These are phyloP conservation scores for Nidula microcarpa DNA, from an alignment of 768 basidiomycete species.

Conservation along the genomic window DNA sequence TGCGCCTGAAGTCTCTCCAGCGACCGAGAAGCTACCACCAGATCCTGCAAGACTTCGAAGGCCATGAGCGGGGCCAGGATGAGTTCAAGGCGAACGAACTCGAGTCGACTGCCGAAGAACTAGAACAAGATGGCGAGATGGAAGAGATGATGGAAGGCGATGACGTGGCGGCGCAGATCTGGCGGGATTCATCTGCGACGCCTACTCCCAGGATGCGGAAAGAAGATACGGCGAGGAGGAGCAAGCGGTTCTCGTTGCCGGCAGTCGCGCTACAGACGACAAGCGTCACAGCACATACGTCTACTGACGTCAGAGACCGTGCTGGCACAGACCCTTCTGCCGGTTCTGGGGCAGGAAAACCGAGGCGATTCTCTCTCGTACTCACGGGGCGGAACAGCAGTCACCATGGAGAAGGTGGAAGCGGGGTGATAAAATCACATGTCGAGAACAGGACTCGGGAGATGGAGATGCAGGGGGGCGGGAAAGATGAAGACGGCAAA, in stretches of 20 bases:
- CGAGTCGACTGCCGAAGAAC: background rate
- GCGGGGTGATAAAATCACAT: no score
- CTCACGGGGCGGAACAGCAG: conserved; percentile 15
- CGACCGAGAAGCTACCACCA: no score
- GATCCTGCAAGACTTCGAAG: conserved; percentile 8
- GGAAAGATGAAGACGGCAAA: conserved; percentile 9
- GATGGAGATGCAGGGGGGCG: conserved; percentile 30
- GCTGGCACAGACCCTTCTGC: conserved; percentile 4
- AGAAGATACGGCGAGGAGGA: conserved; percentile 61
- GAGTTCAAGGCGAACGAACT: background rate
- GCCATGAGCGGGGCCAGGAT: conserved; percentile 3
- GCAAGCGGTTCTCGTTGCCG: conserved; percentile 73
- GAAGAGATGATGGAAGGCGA: conserved; percentile 13
- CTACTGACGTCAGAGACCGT: conserved; percentile 18
- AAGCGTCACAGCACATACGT: conserved; percentile 60
- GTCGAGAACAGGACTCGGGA: conserved; percentile 13
- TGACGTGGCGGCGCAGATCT: background rate
- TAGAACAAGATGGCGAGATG: conserved; percentile 6
- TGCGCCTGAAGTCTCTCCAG: no score
- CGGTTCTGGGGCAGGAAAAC: conserved; percentile 13
- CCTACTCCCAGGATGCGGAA: conserved; percentile 24
- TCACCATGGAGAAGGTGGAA: no score
- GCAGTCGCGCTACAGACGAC: conserved; percentile 75
- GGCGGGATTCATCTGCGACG: conserved; percentile 14
- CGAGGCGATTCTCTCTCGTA: conserved; percentile 59